Conservation (phyloP, 2,329 filamentous ascomycete species). For the Colletotrichum sp. region DNA sequence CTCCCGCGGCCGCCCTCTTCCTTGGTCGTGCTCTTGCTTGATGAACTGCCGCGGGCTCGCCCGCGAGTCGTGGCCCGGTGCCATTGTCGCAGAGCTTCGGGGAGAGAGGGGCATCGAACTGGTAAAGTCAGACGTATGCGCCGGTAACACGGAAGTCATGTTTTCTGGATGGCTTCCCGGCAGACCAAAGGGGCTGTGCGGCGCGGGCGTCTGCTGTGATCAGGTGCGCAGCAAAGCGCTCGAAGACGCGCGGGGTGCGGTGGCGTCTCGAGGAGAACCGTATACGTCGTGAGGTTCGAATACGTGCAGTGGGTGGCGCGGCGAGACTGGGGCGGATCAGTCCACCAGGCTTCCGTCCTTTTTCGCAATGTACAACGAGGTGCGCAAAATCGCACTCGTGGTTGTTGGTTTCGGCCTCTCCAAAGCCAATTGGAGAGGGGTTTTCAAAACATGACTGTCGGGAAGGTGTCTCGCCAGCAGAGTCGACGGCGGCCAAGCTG, state of each 20-base stretch:
- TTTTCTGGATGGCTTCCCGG: constrained; percentile 2
- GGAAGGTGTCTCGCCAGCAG: not conserved
- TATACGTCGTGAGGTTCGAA: not conserved
- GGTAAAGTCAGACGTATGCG: constrained; percentile 42
- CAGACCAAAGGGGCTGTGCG: not conserved
- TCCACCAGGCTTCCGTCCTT: not conserved
- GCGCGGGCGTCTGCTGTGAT: not conserved
- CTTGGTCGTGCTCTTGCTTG: constrained; percentile 44
- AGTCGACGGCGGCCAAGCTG: constrained; percentile 16
- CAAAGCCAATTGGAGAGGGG: constrained; percentile 30
- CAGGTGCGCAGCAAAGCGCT: constrained; percentile 7
- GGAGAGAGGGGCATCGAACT: constrained; percentile 41
- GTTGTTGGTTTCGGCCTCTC: constrained; percentile 26
- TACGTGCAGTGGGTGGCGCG: not conserved
- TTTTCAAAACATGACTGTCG: constrained; percentile 36
- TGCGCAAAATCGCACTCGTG: constrained; percentile 4
- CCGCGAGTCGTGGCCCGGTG: constrained; percentile 43
- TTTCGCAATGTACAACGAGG: not conserved
- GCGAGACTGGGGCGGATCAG: not conserved
- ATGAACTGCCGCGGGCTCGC: constrained; percentile 37
- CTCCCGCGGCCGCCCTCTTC: constrained; percentile 44
- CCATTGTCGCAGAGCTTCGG: constrained; percentile 44
- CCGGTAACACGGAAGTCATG: constrained; percentile 48
- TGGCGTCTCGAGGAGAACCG: not conserved
- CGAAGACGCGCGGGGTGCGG: not conserved